Conservation (phyloP, 257 asterid genomes). For the Fraxinus anomala region DNA sequence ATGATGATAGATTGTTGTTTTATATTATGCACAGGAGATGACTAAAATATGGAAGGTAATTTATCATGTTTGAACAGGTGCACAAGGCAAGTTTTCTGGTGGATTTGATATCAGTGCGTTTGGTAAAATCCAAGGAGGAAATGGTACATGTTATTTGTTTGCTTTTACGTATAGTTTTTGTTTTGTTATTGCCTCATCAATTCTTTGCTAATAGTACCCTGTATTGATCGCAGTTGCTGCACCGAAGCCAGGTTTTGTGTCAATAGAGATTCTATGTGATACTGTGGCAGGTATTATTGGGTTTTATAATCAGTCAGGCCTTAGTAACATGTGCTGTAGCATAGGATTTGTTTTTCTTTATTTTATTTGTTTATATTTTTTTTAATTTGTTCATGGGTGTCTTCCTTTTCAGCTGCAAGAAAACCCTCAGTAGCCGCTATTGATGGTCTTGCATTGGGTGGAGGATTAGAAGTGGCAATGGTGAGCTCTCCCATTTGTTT, state of each 20-base stretch:
- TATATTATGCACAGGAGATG: constrained; percentile 16
- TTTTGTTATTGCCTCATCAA: constrained; percentile 18
- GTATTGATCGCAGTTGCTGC: constrained; percentile 56
- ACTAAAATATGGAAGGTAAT: constrained; percentile 18
- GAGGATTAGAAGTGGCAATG: constrained; percentile 97
- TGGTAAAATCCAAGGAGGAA: constrained; percentile 67
- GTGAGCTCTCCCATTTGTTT: constrained; percentile 44
- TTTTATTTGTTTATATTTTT: constrained; percentile 1
- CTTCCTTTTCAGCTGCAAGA: constrained; percentile 58
- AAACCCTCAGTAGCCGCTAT: constrained; percentile 97
- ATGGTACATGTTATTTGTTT: constrained; percentile 41
- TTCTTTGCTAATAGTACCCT: constrained; percentile 37
- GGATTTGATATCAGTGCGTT: constrained; percentile 91
- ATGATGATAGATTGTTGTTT: constrained; percentile 10
- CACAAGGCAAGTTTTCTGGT: constrained; percentile 85
- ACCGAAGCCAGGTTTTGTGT: constrained; percentile 84
- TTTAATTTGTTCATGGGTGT: background rate
- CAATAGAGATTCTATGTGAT: constrained; percentile 79
- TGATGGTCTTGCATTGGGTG: constrained; percentile 99
- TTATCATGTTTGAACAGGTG: constrained; percentile 59
- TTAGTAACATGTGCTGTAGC: background rate
- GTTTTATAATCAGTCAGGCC: constrained; percentile 10
- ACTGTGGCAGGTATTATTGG: constrained; percentile 61
- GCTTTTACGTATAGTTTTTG: constrained; percentile 2
- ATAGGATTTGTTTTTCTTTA: background rate